A percentile compares a stretch with the other conserved stretches of the same genome.
phyloP scores from a whole-genome alignment of 768 basidiomycete genomes.

The Suillus tomentosus region DNA sequence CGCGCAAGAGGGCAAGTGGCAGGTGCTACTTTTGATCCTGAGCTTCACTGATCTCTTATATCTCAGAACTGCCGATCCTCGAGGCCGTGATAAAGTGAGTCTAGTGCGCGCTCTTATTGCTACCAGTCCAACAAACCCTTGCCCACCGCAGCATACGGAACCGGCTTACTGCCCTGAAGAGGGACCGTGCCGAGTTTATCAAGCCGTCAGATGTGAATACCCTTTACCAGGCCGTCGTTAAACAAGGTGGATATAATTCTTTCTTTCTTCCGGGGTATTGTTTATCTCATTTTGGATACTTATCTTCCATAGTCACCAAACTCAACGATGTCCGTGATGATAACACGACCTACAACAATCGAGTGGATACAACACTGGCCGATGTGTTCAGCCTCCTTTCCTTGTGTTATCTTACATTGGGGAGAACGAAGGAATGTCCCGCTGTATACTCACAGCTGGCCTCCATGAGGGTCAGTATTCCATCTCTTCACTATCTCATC shows the following conservation, averaged over 20 bases:
- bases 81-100: conserved; percentile 88
- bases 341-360: conserved; percentile 73
- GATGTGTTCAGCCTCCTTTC: conserved; percentile 96
- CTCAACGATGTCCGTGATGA: conserved; percentile 90
- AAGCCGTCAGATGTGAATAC: conserved; percentile 91
- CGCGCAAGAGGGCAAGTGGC: conserved; percentile 71
- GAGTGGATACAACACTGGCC: conserved; percentile 91
- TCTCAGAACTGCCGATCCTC: conserved; percentile 85
- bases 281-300: conserved; percentile 6
- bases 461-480: conserved; percentile 84
- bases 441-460: conserved; percentile 96
- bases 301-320: conserved; percentile 65
- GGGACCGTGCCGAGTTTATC: conserved; percentile 90
- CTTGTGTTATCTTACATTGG: conserved; percentile 97
- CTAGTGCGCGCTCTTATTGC: conserved; percentile 27
- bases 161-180: conserved; percentile 91
- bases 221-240: conserved; percentile 90
- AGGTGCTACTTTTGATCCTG: conserved; percentile 18
- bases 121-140: conserved; percentile 26
- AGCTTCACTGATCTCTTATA: conserved; percentile 26
- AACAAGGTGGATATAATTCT: conserved; percentile 67
- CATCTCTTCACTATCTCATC: conserved; percentile 11
- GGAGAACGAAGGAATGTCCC: conserved; percentile 91
- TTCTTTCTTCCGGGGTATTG: background rate
- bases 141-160: conserved; percentile 76